Percentiles rank a stretch among this genome's conserved stretches.
phyloP scores from a whole-genome alignment of 2,329 filamentous ascomycete species.

The Chaetomium olivaceum region DNA sequence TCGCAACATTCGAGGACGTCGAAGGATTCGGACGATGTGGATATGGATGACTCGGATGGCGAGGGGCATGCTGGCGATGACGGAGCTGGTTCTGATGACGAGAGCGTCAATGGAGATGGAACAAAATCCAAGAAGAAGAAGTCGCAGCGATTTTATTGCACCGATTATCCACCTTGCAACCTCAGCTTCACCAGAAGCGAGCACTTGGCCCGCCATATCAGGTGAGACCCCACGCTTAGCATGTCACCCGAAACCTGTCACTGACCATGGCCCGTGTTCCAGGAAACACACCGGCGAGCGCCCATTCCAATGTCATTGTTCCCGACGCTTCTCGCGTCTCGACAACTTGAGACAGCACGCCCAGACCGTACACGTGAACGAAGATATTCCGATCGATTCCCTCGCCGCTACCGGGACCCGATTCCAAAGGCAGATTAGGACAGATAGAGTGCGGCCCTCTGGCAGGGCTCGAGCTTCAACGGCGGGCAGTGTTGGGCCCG shows the following conservation, averaged over 20 bases:
- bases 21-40: constrained; percentile 67
- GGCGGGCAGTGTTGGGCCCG: constrained; percentile 68
- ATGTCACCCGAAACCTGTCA: constrained; percentile 28
- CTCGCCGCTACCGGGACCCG: constrained; percentile 88
- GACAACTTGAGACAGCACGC: constrained; percentile 97
- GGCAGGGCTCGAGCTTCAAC: constrained; percentile 77
- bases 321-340: constrained; percentile 84
- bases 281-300: constrained; percentile 98
- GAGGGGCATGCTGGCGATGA: constrained; percentile 55
- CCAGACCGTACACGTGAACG: constrained; percentile 95
- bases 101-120: constrained; percentile 63
- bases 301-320: constrained; percentile 95
- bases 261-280: neutral
- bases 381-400: constrained; percentile 92
- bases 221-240: constrained; percentile 52
- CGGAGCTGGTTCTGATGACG: constrained; percentile 62
- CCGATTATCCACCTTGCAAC: constrained; percentile 89
- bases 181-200: constrained; percentile 95
- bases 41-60: constrained; percentile 74
- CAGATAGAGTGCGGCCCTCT: constrained; percentile 76
- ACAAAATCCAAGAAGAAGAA: constrained; percentile 92
- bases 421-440: constrained; percentile 89
- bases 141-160: constrained; percentile 93
- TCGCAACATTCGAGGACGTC: constrained; percentile 64
- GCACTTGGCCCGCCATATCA: constrained; percentile 90